Base-by-base conservation (phyloP, 83 land plant genomes). In the Diphasiastrum complanatum region DNA sequence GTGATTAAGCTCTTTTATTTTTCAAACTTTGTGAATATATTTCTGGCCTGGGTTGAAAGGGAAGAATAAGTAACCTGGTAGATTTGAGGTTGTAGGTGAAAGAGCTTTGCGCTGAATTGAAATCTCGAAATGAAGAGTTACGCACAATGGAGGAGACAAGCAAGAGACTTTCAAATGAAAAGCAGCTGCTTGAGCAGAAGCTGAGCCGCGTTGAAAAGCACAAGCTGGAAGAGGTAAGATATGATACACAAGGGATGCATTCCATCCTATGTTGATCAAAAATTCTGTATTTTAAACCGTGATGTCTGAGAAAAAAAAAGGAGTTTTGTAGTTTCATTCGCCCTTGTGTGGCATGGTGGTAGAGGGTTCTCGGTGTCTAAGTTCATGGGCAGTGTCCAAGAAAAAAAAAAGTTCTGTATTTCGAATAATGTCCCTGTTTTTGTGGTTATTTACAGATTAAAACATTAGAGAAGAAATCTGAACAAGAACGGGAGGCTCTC, bases 101-200 rank as follows among this genome's bases (percentile, higher is more conserved):
- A 37, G 86, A 85, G 55, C 60, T 83, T 12, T 79, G 82, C 36
- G 74, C 79, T 47, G 92, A 95, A 45, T 64, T 84, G 64, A 82
- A 81, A 47, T 29, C 54, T n/a, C 73, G 75, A 1, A 64, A 40
- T 23, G 82, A 83, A 36, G 89, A 82, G 61, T 61, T 89, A 62
- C 83, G 72, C 41, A 48, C 50, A 12, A 61, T 72, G 10, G 79
- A 89, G 69, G 87, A 89, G 47, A 73, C 69, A 29, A 61, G 25
- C 19, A 86, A 81, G 66, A 84, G 50, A 51, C 47, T 86, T 37
- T 14, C 65, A 33, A 82, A 66, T 62, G 99, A 95, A 51, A 89
- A 84, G 60, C 61, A 70, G 26, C 73, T 77, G 41, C 81, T 89
- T 53, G 97, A 86, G 54, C 89, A 95, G 54, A 85, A 78, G 55